Percentiles rank a stretch among this genome's conserved stretches.
Evolutionary conservation across 441 rosid genomes (phyloP).

Genomic region (Macaranga tanarius): DNA sequence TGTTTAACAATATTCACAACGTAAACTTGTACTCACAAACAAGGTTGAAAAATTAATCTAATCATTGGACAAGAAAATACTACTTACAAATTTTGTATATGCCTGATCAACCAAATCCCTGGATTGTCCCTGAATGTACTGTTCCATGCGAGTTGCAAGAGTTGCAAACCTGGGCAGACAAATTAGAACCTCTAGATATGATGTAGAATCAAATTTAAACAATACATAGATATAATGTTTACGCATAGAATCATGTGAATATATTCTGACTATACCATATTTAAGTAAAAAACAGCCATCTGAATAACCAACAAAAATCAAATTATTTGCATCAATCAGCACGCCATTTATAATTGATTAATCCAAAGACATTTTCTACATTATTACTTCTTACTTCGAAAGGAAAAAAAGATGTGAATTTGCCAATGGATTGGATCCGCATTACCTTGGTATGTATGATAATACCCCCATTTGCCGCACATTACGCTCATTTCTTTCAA

Average conservation of each 20-base stretch:
- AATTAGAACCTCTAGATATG: slow-evolving; percentile 1
- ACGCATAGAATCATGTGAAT: not conserved
- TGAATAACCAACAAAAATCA: not conserved
- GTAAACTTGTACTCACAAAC: not conserved
- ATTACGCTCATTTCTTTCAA: slow-evolving; percentile 94
- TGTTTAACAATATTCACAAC: slow-evolving; percentile 39
- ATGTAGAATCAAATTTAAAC: slow-evolving; percentile 4
- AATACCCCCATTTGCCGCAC: slow-evolving; percentile 85
- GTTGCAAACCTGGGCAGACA: slow-evolving; percentile 71
- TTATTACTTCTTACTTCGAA: not conserved
- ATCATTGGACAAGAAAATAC: slow-evolving; percentile 9
- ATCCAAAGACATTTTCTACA: not conserved
- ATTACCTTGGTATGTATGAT: slow-evolving; percentile 90
- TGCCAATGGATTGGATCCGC: not conserved
- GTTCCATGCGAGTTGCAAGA: slow-evolving; percentile 99
- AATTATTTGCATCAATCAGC: not conserved
- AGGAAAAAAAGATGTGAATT: not conserved
- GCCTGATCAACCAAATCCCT: slow-evolving; percentile 99
- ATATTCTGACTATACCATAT: not conserved
- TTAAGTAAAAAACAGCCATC: not conserved
- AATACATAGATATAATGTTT: not conserved
- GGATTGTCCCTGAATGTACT: slow-evolving; percentile 97
- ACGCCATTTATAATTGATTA: not conserved
- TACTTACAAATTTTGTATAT: slow-evolving; percentile 89
- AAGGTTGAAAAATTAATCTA: not conserved